Conservation (phyloP, 2,329 filamentous ascomycete genomes). For the Diaporthe nobilis region DNA sequence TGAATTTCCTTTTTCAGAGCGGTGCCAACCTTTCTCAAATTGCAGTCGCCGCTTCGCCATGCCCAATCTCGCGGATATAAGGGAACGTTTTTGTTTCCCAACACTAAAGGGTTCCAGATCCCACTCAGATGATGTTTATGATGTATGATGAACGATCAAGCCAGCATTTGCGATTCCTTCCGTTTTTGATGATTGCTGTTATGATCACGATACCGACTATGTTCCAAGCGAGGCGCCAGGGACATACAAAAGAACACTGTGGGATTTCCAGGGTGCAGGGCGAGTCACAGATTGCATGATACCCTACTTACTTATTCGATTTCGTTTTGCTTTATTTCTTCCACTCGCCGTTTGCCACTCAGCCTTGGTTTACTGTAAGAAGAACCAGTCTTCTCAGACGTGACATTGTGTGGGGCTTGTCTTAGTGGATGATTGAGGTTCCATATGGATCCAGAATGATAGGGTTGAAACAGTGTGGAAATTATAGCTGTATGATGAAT, state of each 20-base stretch:
- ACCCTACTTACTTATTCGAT: neutral
- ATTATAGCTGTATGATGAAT: neutral
- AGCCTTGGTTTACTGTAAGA: neutral
- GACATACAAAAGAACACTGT: neutral
- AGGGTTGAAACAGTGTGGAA: neutral
- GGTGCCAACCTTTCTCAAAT: too few species aligned
- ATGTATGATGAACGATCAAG: neutral
- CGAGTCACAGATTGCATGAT: slow-evolving; percentile 33
- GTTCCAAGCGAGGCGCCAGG: slow-evolving; percentile 12
- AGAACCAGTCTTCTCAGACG: neutral
- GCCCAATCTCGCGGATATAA: neutral
- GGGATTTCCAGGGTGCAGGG: neutral
- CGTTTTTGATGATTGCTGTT: neutral
- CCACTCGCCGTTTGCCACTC: too few species aligned
- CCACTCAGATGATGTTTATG: neutral
- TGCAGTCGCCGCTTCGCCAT: neutral
- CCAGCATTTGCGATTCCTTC: neutral
- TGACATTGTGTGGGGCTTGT: neutral
- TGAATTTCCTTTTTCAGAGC: too few species aligned
- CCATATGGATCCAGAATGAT: neutral
- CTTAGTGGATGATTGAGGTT: too few species aligned
- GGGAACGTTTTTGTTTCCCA: neutral
- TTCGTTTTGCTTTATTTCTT: neutral
- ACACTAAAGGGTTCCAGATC: too few species aligned
- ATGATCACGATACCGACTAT: neutral